These are phyloP conservation scores for Lentinula guzmanii DNA, from an alignment of 768 basidiomycete genomes.

Conservation along the genomic window DNA sequence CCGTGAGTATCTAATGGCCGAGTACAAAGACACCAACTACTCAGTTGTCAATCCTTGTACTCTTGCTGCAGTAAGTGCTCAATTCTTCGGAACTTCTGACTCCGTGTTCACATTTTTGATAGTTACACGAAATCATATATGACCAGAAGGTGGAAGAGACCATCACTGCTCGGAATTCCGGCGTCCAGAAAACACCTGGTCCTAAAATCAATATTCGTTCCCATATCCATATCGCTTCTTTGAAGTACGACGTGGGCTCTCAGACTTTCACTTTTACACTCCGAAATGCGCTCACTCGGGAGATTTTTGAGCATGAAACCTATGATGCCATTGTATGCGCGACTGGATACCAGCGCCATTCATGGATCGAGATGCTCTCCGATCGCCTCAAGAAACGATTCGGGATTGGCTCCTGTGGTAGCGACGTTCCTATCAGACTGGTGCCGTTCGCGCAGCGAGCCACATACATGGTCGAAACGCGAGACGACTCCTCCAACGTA, in stretches of 20 bases:
- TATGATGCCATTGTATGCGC: slow-evolving; percentile 49
- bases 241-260: slow-evolving; percentile 18
- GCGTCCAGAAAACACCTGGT: slow-evolving; percentile 8
- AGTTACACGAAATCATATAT: slow-evolving; percentile 48
- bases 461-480: neutral
- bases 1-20: slow-evolving; percentile 12
- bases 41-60: slow-evolving; percentile 46
- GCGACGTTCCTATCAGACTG: neutral
- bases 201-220: slow-evolving; percentile 31
- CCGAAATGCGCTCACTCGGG: slow-evolving; percentile 16
- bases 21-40: slow-evolving; percentile 48
- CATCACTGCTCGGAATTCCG: slow-evolving; percentile 27
- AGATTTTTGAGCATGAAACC: slow-evolving; percentile 5
- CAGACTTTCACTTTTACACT: slow-evolving; percentile 28
- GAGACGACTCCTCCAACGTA: neutral
- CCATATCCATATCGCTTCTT: slow-evolving; percentile 29
- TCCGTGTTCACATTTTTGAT: neutral
- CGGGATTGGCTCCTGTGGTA: slow-evolving; percentile 19
- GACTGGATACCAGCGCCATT: slow-evolving; percentile 47
- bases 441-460: neutral
- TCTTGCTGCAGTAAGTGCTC: slow-evolving; percentile 27
- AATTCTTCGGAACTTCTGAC: neutral
- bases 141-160: slow-evolving; percentile 40
- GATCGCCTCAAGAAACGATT: slow-evolving; percentile 28
- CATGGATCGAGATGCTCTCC: slow-evolving; percentile 39